Percentiles rank a stretch among this genome's conserved stretches.
Conservation (phyloP, 2,329 filamentous ascomycete species). For the Dothideomycetidae sp. region DNA sequence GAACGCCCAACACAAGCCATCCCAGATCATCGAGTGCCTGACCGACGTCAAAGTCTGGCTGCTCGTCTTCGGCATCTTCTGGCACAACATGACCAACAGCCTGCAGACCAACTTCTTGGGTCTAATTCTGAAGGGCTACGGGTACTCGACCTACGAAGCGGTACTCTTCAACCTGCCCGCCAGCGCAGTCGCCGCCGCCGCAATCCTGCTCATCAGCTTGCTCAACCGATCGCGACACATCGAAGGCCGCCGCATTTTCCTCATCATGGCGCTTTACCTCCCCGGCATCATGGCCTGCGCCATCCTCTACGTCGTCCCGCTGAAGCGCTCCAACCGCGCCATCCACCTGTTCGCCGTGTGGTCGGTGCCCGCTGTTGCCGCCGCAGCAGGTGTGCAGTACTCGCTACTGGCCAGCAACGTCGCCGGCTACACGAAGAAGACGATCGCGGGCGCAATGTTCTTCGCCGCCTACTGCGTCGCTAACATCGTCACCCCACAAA, state of each 20-base stretch:
- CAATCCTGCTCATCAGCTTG: too few relatives aligned
- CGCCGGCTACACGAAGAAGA: slow-evolving; percentile 11
- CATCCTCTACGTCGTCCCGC: slow-evolving; percentile 9
- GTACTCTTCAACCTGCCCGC: slow-evolving; percentile 11
- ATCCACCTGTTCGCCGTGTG: slow-evolving; percentile 11
- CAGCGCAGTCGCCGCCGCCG: slow-evolving; percentile 8
- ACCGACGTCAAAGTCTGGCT: slow-evolving; percentile 39
- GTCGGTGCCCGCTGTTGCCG: too few relatives aligned
- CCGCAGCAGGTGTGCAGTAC: slow-evolving; percentile 10
- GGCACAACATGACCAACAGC: slow-evolving; percentile 4
- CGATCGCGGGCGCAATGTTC: slow-evolving; percentile 10
- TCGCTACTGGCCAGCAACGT: slow-evolving; percentile 10
- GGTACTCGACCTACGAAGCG: slow-evolving; percentile 9
- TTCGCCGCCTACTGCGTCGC: slow-evolving; percentile 10
- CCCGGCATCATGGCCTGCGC: slow-evolving; percentile 10
- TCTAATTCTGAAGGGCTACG: slow-evolving; percentile 9
- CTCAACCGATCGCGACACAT: too few relatives aligned
- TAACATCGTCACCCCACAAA: slow-evolving; percentile 12
- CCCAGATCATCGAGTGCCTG: slow-evolving; percentile 29
- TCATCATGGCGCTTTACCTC: slow-evolving; percentile 11
- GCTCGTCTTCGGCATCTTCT: slow-evolving; percentile 3
- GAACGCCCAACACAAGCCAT: slow-evolving; percentile 31
- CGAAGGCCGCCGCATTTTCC: slow-evolving; percentile 6
- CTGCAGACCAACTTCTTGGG: slow-evolving; percentile 8
- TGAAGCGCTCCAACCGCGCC: slow-evolving; percentile 10